Percentiles rank a stretch among this genome's conserved stretches.
Conservation (phyloP, 2,329 filamentous ascomycete genomes). For the Cladosporium oxysporum region DNA sequence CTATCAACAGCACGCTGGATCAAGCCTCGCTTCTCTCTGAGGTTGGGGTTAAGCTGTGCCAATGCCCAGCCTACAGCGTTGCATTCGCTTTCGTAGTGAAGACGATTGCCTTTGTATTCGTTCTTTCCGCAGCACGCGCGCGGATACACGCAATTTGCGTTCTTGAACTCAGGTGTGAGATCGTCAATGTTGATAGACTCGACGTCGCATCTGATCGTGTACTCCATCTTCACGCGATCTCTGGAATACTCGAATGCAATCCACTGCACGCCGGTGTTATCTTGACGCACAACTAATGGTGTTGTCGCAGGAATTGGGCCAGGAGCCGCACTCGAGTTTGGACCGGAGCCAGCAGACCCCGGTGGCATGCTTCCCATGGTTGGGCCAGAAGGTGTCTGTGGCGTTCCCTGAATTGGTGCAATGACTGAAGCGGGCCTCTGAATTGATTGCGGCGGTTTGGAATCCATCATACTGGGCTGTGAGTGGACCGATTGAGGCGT, state of each 20-base stretch:
- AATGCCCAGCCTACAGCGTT: slow-evolving; percentile 99
- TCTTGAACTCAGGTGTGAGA: slow-evolving; percentile 86
- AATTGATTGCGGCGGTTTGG: slow-evolving; percentile 30
- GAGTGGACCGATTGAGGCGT: slow-evolving; percentile 24
- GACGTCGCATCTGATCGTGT: slow-evolving; percentile 96
- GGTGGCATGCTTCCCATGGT: slow-evolving; percentile 31
- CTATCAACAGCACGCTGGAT: slow-evolving; percentile 98
- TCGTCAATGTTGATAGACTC: slow-evolving; percentile 93
- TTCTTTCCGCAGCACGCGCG: slow-evolving; percentile 93
- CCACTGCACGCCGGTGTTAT: slow-evolving; percentile 97
- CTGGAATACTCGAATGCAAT: slow-evolving; percentile 98
- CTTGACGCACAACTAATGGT: slow-evolving; percentile 88
- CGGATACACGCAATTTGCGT: slow-evolving; percentile 97
- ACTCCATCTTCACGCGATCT: slow-evolving; percentile 98
- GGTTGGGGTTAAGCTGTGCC: slow-evolving; percentile 85
- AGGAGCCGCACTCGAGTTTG: slow-evolving; percentile 88
- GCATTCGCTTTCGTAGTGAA: slow-evolving; percentile 97
- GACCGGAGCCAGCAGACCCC: slow-evolving; percentile 45
- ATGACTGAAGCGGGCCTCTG: slow-evolving; percentile 31
- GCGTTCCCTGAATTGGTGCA: slow-evolving; percentile 28
- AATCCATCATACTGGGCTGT: slow-evolving; percentile 30
- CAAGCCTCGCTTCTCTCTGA: slow-evolving; percentile 89
- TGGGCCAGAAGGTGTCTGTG: slow-evolving; percentile 36
- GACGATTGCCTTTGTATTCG: slow-evolving; percentile 90
- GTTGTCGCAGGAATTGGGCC: slow-evolving; percentile 97